Evolutionary conservation across 2,329 filamentous ascomycete genomes (phyloP), one percentile per base, ranked within the genome.

Genomic region (Sporothrix brasiliensis): DNA sequence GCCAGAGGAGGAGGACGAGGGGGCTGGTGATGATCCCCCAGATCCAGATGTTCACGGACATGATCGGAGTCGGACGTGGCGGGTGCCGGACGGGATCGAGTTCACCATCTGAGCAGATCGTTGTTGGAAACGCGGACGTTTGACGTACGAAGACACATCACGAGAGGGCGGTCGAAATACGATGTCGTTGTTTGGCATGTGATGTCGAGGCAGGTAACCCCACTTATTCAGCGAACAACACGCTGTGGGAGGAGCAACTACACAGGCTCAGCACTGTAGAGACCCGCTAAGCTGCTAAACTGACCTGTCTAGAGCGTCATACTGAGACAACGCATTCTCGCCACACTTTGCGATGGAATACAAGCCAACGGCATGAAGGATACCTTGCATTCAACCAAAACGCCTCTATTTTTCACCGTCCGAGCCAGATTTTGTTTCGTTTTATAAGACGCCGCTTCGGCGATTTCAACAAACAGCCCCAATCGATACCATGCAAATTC

Each of bases 11-110:
- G 14, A 73, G 24, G 14, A 58, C 53, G 50, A 72, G 70, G n/a
- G 72, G 73, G 34, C 70, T 71, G 34, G 72, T 61, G 21, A 71
- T 19, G 60, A 71, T 30, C 30, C 71, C 68, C 73, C 70, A 72
- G 50, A 72, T 69, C 69, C 65, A 70, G 30, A 73, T 67, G 27
- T 71, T 70, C 19, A 72, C 70, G 13, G 70, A 24, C 73, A 73
- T 73, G 34, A 53, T 67, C 21, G 19, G 27, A 21, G 21, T 34
- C 16, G 39, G 41, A 9, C 13, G 30, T 50, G 44, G 44, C 44
- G 61, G 61, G 61, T 65, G 61, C 61, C 58, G 19, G 44, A 34
- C 44, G 14, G 24, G 3, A 21, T 65, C 41, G 61, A 13, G 24
- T 5, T 24, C 21, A 65, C 58, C 58, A 63, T 63, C 61, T n/a